Conservation (phyloP, 2,329 filamentous ascomycete species). For the Chrysoporthe cubensis region DNA sequence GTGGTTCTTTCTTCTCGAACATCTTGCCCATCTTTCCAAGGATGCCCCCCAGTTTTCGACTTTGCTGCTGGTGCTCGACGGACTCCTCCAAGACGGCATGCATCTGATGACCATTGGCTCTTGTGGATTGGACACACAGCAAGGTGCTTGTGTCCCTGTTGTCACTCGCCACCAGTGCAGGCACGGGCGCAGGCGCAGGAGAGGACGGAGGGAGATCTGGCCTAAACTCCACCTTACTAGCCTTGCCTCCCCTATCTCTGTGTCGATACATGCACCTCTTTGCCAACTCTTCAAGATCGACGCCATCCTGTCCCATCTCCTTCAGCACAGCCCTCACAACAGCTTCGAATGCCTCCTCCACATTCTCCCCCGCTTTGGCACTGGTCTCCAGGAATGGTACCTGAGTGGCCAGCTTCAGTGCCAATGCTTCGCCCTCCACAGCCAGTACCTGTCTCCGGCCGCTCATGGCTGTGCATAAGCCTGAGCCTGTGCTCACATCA, state of each 20-base stretch:
- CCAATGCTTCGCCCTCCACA: conserved; percentile 58
- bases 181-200: not conserved
- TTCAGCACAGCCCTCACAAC: conserved; percentile 34
- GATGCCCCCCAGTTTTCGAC: not conserved
- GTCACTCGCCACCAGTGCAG: not conserved
- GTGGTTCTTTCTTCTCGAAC: not conserved
- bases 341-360: conserved; percentile 61
- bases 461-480: not conserved
- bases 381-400: conserved; percentile 74
- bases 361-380: conserved; percentile 71
- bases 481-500: not conserved
- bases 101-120: not conserved
- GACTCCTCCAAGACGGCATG: not conserved
- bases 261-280: not conserved
- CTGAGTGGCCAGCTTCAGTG: conserved; percentile 64
- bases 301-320: conserved; percentile 27
- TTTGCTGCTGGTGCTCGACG: not conserved
- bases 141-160: not conserved
- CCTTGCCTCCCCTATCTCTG: too few species aligned
- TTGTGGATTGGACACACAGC: not conserved
- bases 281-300: not conserved
- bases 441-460: conserved; percentile 43
- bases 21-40: not conserved
- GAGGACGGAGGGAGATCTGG: not conserved
- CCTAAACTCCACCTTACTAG: too few species aligned